Base-by-base conservation (phyloP, 352 stramenopile species). In the Phytophthora meadii region DNA sequence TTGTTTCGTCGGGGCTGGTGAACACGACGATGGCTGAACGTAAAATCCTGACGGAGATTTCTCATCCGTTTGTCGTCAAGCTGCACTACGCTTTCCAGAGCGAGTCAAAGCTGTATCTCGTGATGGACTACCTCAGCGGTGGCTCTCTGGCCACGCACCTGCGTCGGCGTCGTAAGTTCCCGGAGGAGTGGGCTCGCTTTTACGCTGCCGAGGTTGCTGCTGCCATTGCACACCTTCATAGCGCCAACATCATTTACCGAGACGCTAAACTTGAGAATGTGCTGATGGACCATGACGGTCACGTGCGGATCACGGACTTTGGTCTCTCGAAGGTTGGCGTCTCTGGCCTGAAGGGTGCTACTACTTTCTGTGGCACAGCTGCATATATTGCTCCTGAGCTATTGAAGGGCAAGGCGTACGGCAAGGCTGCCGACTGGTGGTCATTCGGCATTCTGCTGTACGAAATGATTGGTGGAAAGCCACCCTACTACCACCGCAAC, bases 241-340 rank as follows among this genome's bases (percentile, higher is more conserved):
- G 87, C 32, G 80, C 96, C 24, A 95, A 97, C 74, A 98, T 98
- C 64, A 96, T 99, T 70, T 97, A 98, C 61, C 94, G 95, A 59
- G 95, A 98, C 68, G 89, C 97, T 11, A 98, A 98, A 78, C 82
- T 98, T 15, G 95, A 98, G 61, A 98, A 98, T 54, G 88, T 98
- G 46, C 74, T 98, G 34, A 90, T 98, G 78, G 95, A 98, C 64
- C 89, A 96, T 58, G 84, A 98, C 67, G 94, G 95, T 3, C 94
- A 98, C 61, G 89, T 98, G 22, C 84, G 91, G n/a, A 94, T 98
- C 58, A 97, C 93, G 1, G 93, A 98, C 74, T 98, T 98, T 62
- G 95, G 95, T 17, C 62, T 98, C 36, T 97, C 92, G 4, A 98
- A 98, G 79, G 87, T 97, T 19, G 85, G 89, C 30, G 89, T 98